Evolutionary conservation across 1,284 basidiomycete genomes (phyloP).

Genomic region (Gyrodon tennesseensis): DNA sequence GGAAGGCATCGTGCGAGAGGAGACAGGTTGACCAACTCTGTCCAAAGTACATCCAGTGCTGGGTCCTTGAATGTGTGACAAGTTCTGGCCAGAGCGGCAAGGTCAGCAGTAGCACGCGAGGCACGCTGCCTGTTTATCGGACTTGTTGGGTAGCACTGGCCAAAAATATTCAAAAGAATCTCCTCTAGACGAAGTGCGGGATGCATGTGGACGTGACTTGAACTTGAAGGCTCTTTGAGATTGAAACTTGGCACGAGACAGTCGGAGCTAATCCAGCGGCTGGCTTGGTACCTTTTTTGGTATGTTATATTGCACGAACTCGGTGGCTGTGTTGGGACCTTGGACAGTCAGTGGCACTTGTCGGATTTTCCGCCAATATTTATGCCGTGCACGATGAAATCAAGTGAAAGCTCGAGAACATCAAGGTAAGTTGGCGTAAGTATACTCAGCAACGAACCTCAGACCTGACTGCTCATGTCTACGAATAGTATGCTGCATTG

Average conservation of each 20-base stretch:
- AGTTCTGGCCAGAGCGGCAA: slow-evolving; percentile 33
- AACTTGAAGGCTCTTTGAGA: not conserved
- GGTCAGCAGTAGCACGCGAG: slow-evolving; percentile 18
- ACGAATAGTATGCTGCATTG: slow-evolving; percentile 79
- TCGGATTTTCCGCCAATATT: too few relatives aligned
- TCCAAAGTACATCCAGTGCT: slow-evolving; percentile 35
- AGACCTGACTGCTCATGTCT: not conserved
- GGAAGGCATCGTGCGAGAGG: slow-evolving; percentile 36
- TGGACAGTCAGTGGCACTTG: too few relatives aligned
- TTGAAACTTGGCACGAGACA: not conserved
- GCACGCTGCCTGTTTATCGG: not conserved
- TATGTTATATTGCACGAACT: not conserved
- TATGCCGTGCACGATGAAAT: slow-evolving; percentile 92
- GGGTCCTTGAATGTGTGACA: slow-evolving; percentile 37
- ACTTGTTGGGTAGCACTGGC: slow-evolving; percentile 20
- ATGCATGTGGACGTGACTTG: slow-evolving; percentile 29
- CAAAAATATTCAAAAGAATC: slow-evolving; percentile 29
- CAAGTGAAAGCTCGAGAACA: slow-evolving; percentile 93
- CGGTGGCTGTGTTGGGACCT: too few relatives aligned
- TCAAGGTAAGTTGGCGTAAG: slow-evolving; percentile 71
- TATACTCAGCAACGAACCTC: not conserved
- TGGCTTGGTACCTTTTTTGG: not conserved
- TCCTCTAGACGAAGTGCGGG: slow-evolving; percentile 33
- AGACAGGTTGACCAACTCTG: slow-evolving; percentile 30
- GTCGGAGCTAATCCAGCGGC: not conserved